phyloP scores from a whole-genome alignment of 176 grass and related monocot genomes.

The Ampelocalamus luodianensis region DNA sequence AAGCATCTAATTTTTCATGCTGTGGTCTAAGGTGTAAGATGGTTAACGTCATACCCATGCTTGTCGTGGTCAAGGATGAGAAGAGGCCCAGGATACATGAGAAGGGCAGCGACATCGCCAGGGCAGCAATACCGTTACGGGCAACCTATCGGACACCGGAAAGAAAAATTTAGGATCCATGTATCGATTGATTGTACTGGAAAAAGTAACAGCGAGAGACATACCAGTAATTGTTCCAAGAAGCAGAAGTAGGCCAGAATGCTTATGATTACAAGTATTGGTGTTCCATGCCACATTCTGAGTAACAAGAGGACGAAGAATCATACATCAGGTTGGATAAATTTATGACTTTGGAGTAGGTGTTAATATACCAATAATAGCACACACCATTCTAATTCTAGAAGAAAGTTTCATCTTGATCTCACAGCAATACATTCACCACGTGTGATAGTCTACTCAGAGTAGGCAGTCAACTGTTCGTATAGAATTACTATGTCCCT shows the following conservation, averaged over 20 bases:
- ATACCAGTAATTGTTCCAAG: conserved; percentile 88
- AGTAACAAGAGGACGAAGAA: conserved; percentile 27
- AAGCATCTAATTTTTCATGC: neutral
- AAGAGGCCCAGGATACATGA: conserved; percentile 85
- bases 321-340: neutral
- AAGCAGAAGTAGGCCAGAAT: conserved; percentile 95
- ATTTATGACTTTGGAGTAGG: neutral
- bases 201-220: neutral
- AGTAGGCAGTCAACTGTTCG: neutral
- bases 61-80: conserved; percentile 71
- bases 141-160: conserved; percentile 47
- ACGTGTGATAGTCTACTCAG: neutral
- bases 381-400: neutral
- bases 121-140: conserved; percentile 60
- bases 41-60: conserved; percentile 60
- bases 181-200: neutral
- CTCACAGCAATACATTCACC: neutral
- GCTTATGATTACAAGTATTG: conserved; percentile 76
- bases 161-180: neutral
- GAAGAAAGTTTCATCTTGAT: neutral
- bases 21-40: neutral
- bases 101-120: conserved; percentile 87
- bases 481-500: neutral
- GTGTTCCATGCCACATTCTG: conserved; percentile 80
- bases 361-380: neutral